These are phyloP conservation scores for Apiotrichum veenhuisii DNA, from an alignment of 1,284 basidiomycete species.

Conservation along the genomic window DNA sequence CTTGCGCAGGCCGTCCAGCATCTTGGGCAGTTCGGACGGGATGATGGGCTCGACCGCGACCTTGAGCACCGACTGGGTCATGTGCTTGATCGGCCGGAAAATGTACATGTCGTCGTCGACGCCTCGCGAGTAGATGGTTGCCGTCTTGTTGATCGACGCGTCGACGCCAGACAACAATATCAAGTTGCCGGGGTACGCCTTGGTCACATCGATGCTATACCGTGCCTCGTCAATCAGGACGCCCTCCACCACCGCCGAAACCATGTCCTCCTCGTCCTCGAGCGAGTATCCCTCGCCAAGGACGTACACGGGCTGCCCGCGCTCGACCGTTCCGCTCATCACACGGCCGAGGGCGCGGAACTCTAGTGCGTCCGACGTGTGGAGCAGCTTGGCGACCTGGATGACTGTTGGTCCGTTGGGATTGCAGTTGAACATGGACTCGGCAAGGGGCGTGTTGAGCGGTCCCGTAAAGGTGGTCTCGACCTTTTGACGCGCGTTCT, in stretches of 20 bases:
- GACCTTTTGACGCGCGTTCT: conserved; percentile 69
- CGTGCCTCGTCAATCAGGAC: conserved; percentile 87
- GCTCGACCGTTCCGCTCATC: conserved; percentile 80
- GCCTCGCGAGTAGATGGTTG: conserved; percentile 72
- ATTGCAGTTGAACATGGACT: conserved; percentile 77
- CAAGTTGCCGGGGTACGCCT: conserved; percentile 86
- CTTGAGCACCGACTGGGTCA: conserved; percentile 97
- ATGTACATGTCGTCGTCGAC: conserved; percentile 80
- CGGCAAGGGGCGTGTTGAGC: conserved; percentile 69
- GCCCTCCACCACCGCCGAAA: conserved; percentile 75
- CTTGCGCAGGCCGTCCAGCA: conserved; percentile 93
- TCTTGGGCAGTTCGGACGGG: conserved; percentile 96
- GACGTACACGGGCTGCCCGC: conserved; percentile 86
- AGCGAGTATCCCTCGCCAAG: conserved; percentile 94
- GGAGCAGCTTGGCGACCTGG: conserved; percentile 89
- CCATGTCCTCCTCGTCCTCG: conserved; percentile 98
- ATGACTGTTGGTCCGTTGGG: conserved; percentile 85
- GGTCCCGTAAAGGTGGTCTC: conserved; percentile 81
- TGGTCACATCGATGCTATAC: conserved; percentile 83
- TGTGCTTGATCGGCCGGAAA: conserved; percentile 90
- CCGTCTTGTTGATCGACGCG: conserved; percentile 89
- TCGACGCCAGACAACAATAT: conserved; percentile 91
- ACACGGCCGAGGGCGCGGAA: conserved; percentile 96
- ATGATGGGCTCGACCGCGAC: conserved; percentile 97
- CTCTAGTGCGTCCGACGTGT: conserved; percentile 89